Evolutionary conservation across 176 grass and related monocot species (phyloP).

Genomic region (Olyra latifolia): DNA sequence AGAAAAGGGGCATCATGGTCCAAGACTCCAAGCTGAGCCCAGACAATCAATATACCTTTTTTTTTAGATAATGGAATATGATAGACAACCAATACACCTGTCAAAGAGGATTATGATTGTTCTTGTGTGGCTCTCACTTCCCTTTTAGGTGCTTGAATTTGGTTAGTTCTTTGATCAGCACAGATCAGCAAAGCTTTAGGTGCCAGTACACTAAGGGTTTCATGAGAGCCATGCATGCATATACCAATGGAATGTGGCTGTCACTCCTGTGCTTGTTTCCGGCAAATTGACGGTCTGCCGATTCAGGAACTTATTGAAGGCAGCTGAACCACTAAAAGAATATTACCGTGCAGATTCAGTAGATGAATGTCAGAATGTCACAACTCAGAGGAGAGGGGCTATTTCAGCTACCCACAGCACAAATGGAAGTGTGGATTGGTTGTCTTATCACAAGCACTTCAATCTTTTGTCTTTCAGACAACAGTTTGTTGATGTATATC

Average conservation of each 20-base stretch:
- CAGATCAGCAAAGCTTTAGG: slow-evolving; percentile 39
- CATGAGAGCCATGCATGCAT: not conserved
- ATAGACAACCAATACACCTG: not conserved
- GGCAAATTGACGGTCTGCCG: not conserved
- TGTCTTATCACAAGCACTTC: slow-evolving; percentile 11
- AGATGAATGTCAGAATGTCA: not conserved
- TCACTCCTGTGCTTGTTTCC: not conserved
- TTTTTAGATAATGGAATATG: too few relatives aligned
- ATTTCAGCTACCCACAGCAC: not conserved
- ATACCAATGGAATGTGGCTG: slow-evolving; percentile 14
- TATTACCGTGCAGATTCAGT: not conserved
- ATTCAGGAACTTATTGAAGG: not conserved
- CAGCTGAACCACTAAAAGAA: not conserved
- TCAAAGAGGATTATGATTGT: slow-evolving; percentile 25
- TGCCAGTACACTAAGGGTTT: slow-evolving; percentile 23
- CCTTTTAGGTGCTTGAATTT: not conserved
- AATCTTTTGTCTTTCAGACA: slow-evolving; percentile 16
- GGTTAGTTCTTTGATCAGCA: slow-evolving; percentile 17
- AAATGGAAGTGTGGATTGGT: not conserved
- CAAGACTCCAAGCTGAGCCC: not conserved
- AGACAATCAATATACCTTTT: not conserved
- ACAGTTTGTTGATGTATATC: not conserved
- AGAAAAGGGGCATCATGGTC: not conserved
- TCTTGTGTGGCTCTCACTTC: slow-evolving; percentile 3
- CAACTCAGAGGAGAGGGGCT: not conserved